Evolutionary conservation across 768 basidiomycete genomes (phyloP).

Genomic region (Panaeolus papilionaceus): DNA sequence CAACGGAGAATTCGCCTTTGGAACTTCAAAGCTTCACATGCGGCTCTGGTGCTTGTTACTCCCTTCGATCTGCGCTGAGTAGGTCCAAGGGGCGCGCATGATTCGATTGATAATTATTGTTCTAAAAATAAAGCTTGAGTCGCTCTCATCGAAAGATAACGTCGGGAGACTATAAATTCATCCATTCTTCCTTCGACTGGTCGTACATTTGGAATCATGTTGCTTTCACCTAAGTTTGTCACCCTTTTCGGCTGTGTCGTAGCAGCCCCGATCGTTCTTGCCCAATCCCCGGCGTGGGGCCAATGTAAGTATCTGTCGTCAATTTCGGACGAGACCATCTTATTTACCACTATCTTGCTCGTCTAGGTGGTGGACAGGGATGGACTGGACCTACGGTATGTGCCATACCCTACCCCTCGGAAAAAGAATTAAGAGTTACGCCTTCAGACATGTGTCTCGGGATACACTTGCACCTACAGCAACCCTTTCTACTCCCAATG

Average conservation of each 20-base stretch:
- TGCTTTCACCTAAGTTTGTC: not conserved
- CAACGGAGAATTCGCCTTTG: not conserved
- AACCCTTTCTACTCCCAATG: conserved; percentile 55
- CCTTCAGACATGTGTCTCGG: conserved; percentile 1
- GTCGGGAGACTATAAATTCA: not conserved
- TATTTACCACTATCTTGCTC: not conserved
- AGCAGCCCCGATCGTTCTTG: not conserved
- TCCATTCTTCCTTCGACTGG: not conserved
- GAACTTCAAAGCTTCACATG: not conserved
- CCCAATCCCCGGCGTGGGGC: conserved; percentile 5
- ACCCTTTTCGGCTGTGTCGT: not conserved
- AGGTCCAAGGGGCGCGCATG: not conserved
- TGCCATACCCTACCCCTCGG: not conserved
- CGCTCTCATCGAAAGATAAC: not conserved
- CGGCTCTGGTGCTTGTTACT: not conserved
- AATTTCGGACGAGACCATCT: not conserved
- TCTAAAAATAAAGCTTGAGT: not conserved
- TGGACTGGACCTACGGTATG: not conserved
- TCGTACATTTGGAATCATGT: not conserved
- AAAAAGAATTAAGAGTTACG: not conserved
- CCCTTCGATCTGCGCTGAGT: not conserved
- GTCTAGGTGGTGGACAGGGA: conserved; percentile 2
- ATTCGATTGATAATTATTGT: not conserved
- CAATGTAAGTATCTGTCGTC: not conserved
- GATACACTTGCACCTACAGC: conserved; percentile 39